Evolutionary conservation across 2,329 filamentous ascomycete species (phyloP), one percentile per base, ranked within the genome.

Genomic region (Metarhizium humberi): DNA sequence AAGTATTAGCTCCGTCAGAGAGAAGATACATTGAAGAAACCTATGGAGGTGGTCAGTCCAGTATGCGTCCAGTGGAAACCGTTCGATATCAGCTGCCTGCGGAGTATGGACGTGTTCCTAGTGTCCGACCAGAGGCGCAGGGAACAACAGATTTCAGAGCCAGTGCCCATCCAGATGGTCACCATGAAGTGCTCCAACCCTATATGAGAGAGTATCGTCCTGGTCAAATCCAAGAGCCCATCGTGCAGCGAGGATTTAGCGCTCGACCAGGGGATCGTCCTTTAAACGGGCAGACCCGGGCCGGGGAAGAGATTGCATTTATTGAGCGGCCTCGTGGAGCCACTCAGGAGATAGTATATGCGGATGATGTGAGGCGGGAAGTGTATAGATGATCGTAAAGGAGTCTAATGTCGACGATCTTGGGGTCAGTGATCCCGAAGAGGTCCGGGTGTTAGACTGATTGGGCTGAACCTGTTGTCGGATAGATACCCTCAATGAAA

Each of bases 11-110:
- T 11, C 66, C 69, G n/a, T 62, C 67, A 7, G 74, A 74, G 25
- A 67, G 73, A 50, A 69, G 73, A 45, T 64, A 72, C 53, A 64
- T 73, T 29, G 76, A 80, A 32, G 78, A 78, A 18, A 59, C 70
- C 55, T 82, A 82, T 59, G 64, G 79, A 46, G 63, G 78, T 46
- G 74, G 84, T 55, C 73, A 82, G 36, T 66, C 79, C 30, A 87
- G 84, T 64, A 78, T 82, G 38, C 78, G 82, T 50, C 83, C 85
- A 20, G 66, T 69, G 47, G 78, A 78, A 50, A 56, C 69, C 54
- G 58, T 72, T 36, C 69, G 73, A 42, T 78, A 75, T 57, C 73
- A 75, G 52, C 60, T 72, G 14, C 65, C 69, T 29, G 61, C 65
- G 54, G 71, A 73, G 34, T 79, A 78, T 60, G 68, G 71, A 30